phyloP scores from a whole-genome alignment of 2,329 filamentous ascomycete genomes.

The Microcera coccophila region DNA sequence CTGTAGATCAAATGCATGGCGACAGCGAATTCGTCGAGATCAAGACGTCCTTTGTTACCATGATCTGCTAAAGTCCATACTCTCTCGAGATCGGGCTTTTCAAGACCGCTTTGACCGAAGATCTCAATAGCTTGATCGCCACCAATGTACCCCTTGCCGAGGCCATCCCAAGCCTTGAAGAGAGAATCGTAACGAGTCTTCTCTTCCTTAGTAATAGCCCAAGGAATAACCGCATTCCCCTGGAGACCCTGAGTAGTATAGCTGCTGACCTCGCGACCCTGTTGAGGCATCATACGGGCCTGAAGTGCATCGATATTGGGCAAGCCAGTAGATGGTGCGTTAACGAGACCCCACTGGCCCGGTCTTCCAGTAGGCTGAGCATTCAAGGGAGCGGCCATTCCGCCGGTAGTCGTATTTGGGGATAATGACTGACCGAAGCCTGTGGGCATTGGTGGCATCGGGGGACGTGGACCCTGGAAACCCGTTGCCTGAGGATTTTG shows the following conservation, averaged over 20 bases:
- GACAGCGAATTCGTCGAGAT: constrained; percentile 96
- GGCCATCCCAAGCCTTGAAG: constrained; percentile 94
- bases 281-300: constrained; percentile 94
- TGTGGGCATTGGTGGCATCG: constrained; percentile 77
- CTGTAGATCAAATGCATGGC: constrained; percentile 99
- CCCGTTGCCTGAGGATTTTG: constrained; percentile 70
- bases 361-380: constrained; percentile 91
- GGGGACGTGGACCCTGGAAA: constrained; percentile 80
- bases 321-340: constrained; percentile 81
- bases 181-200: constrained; percentile 95
- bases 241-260: constrained; percentile 84
- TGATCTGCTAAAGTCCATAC: constrained; percentile 95
- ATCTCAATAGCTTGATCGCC: constrained; percentile 95
- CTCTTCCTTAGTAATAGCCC: constrained; percentile 98
- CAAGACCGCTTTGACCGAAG: constrained; percentile 90
- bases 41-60: constrained; percentile 87
- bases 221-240: constrained; percentile 93
- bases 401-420: constrained; percentile 51
- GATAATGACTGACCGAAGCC: constrained; percentile 53
- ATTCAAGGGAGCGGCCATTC: constrained; percentile 68
- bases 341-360: constrained; percentile 98
- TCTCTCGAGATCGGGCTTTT: constrained; percentile 82
- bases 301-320: constrained; percentile 93
- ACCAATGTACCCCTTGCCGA: constrained; percentile 86
- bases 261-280: constrained; percentile 76